Evolutionary conservation across 2,329 filamentous ascomycete species (phyloP).

Genomic region (Stachybotrys chartarum): DNA sequence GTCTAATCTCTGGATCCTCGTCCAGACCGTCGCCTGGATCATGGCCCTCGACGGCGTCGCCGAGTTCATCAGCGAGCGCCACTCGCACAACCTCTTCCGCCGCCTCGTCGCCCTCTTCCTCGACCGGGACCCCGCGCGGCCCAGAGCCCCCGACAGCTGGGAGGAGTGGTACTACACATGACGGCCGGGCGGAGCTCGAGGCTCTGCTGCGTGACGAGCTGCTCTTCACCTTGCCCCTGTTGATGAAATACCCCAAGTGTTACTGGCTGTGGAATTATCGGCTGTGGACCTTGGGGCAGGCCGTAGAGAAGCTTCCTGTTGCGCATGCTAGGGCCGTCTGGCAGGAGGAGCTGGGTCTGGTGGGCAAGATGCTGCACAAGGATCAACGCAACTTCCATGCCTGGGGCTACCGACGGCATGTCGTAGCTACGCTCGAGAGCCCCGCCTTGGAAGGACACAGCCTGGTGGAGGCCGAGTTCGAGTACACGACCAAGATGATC

Average conservation of each 20-base stretch:
- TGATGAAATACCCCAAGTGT: constrained; percentile 86
- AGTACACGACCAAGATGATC: constrained; percentile 88
- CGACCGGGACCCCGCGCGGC: constrained; percentile 42
- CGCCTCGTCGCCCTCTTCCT: constrained; percentile 49
- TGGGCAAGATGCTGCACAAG: constrained; percentile 78
- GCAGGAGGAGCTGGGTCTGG: constrained; percentile 75
- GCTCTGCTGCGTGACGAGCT: constrained; percentile 71
- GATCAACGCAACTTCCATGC: constrained; percentile 94
- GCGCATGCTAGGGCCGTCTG: constrained; percentile 59
- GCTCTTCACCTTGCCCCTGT: constrained; percentile 72
- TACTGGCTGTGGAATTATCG: constrained; percentile 99
- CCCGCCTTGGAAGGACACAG: constrained; percentile 42
- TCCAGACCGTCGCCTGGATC: constrained; percentile 44
- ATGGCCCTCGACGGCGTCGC: constrained; percentile 47
- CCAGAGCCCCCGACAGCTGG: constrained; percentile 39
- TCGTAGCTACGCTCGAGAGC: constrained; percentile 70
- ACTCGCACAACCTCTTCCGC: constrained; percentile 56
- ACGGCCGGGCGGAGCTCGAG: constrained; percentile 25
- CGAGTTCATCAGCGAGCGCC: constrained; percentile 44
- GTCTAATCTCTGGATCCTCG: constrained; percentile 53
- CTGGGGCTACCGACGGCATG: constrained; percentile 81
- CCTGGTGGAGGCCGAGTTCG: constrained; percentile 75
- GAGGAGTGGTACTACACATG: constrained; percentile 48
- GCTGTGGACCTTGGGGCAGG: constrained; percentile 72
- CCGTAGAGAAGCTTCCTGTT: constrained; percentile 54